Evolutionary conservation across 1,139 yeast species (phyloP), one percentile per base, ranked within the genome.

Genomic region (Pichia sp.): DNA sequence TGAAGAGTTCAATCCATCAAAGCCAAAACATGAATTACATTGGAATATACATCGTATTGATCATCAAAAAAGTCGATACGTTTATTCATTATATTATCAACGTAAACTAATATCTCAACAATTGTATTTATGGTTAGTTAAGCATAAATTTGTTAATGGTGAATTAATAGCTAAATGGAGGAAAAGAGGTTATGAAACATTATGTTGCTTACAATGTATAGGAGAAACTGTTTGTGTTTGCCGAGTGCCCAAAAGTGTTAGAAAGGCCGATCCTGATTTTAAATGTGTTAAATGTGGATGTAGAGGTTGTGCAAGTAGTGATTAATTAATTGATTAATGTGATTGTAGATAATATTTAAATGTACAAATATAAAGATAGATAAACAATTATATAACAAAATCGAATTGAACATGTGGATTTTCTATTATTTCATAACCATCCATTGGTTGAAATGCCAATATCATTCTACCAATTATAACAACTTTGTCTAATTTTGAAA

Each of bases 211-310:
- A 50, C 74, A 77, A 53, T 89, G 97, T 60, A 86, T 89, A 35
- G 82, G 81, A 52, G 81, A 80, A 10, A 74, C 78, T 6, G 73
- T 90, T 0, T 89, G 97, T 64, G 78, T 89, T 23, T 89, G 97
- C 58, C 68, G 97, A 45, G 96, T 89, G 1, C 96, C 97, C 1
- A 87, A 96, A 57, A 69, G 96, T 46, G 96, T 87, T 2, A 95
- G 96, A 1, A 74, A 80, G 53, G 71, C 74, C 3, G 71, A 60
- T 38, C 42, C 41, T 12, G 58, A 54, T 35, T 69, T 78, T 10
- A 80, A 82, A 53, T 89, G 97, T 61, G 73, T 84, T 8, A 86
- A 85, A 33, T 89, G 97, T 67, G 97, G 97, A 0, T 89, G 97
- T 57, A 69, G 76, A 50, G 96, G 96, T 2, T 89, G 97, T 61